Percentiles rank a stretch among this genome's conserved stretches.
Conservation (phyloP, 345 rosid species). For the Citrus cavaleriei region DNA sequence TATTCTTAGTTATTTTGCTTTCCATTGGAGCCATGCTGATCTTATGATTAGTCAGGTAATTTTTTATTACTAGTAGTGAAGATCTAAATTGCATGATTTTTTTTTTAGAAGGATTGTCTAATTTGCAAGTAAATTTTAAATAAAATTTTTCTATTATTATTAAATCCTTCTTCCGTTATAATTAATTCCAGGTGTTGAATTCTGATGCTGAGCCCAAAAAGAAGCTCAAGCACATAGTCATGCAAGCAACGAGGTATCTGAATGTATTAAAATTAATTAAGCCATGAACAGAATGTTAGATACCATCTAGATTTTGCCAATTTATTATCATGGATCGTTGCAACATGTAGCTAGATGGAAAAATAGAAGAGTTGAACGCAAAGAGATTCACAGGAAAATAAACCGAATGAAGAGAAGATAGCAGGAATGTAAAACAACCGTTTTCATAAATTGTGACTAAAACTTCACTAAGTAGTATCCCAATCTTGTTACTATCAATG, state of each 20-base stretch:
- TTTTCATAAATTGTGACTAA: neutral
- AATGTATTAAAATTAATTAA: too few relatives aligned
- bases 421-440: neutral
- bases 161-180: neutral
- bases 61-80: neutral
- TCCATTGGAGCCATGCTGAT: slow-evolving; percentile 78
- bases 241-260: slow-evolving; percentile 81
- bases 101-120: too few relatives aligned
- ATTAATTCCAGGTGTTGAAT: slow-evolving; percentile 51
- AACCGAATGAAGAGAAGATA: neutral
- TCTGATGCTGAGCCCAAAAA: slow-evolving; percentile 64
- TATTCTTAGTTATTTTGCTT: slow-evolving; percentile 83
- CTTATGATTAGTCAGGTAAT: slow-evolving; percentile 74
- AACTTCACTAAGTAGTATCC: neutral
- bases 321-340: neutral
- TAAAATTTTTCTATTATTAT: neutral
- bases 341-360: neutral
- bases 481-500: neutral
- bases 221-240: slow-evolving; percentile 70
- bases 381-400: neutral
- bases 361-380: neutral
- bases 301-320: neutral
- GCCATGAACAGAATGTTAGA: neutral
- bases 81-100: neutral
- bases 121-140: neutral